phyloP scores from a whole-genome alignment of 306 rosid species.

The Vicia villosa region DNA sequence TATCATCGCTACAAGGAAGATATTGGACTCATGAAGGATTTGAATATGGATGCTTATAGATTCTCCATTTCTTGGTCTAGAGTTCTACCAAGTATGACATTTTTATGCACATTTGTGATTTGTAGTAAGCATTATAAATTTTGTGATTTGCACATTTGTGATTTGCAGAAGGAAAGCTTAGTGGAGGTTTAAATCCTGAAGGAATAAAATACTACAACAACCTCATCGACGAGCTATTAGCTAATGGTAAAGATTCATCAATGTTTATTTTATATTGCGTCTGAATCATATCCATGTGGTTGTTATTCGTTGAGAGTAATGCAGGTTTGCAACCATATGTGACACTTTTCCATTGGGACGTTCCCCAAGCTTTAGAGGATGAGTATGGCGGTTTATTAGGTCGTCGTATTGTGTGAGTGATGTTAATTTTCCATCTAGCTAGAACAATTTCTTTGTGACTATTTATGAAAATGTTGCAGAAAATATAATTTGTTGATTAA shows the following conservation, averaged over 20 bases:
- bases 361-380: constrained; percentile 61
- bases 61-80: constrained; percentile 80
- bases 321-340: constrained; percentile 54
- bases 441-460: background rate
- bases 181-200: constrained; percentile 59
- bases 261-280: background rate
- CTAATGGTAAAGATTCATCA: constrained; percentile 28
- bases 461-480: no score
- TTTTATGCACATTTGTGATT: background rate
- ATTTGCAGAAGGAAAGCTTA: constrained; percentile 51
- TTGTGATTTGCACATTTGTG: background rate
- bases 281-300: background rate
- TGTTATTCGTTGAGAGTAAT: background rate
- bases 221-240: constrained; percentile 55
- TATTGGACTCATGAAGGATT: constrained; percentile 54
- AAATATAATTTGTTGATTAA: background rate
- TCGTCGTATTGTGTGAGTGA: constrained; percentile 38
- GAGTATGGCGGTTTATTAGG: constrained; percentile 58
- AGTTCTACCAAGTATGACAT: constrained; percentile 60
- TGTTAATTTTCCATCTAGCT: background rate
- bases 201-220: constrained; percentile 62
- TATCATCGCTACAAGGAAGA: constrained; percentile 44
- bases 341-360: constrained; percentile 72
- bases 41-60: constrained; percentile 64
- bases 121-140: background rate